Evolutionary conservation across 257 asterid species (phyloP), one percentile per base, ranked within the genome.

Genomic region (Apocynum venetum): DNA sequence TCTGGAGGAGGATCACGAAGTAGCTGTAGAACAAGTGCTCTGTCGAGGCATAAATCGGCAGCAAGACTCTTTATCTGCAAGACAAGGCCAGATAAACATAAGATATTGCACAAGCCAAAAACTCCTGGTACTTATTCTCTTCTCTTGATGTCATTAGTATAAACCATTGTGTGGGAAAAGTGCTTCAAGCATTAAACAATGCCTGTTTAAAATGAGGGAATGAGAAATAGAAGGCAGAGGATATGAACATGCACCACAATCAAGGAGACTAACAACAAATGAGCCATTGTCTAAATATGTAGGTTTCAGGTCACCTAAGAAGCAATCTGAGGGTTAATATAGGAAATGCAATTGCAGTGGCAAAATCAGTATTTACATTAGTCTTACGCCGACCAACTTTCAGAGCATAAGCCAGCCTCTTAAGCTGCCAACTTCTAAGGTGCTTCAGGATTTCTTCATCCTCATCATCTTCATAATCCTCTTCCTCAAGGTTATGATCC

Each of bases 1-100:
- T 83, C 86, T 15, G 93, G 94, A 60, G 97, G 97, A 80, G 98
- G 98, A 75, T 95, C 96, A 12, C 96, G 97, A 63, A 95, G 97
- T 78, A 95, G 78, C 78, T 86, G 81, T 61, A 95, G 90, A 77
- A 95, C 97, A 55, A 88, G 77, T 41, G 93, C 91, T 88, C 99
- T 89, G 81, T 95, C 97, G 75, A 93, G 93, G 80, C 98, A 90
- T 47, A 91, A 84, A 0, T 95, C 99, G 71, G 93, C 96, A 41
- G 97, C 97, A 76, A 95, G 97, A 79, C 77, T 90, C 75, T 93
- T 95, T 38, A 95, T 93, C 99, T 95, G 93, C 86, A 87, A 79
- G 72, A 81, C 25, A 78, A 76, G 70, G 85, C n/a, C 78, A 72
- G 74, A 78, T 44, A 49, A 56, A n/a, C 71, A 60, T 46, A 38